A percentile compares a stretch with the other conserved stretches of the same genome.
Evolutionary conservation across 371 early-diverging fungal genomes (phyloP).

Genomic region (Haplosporangium sp.): DNA sequence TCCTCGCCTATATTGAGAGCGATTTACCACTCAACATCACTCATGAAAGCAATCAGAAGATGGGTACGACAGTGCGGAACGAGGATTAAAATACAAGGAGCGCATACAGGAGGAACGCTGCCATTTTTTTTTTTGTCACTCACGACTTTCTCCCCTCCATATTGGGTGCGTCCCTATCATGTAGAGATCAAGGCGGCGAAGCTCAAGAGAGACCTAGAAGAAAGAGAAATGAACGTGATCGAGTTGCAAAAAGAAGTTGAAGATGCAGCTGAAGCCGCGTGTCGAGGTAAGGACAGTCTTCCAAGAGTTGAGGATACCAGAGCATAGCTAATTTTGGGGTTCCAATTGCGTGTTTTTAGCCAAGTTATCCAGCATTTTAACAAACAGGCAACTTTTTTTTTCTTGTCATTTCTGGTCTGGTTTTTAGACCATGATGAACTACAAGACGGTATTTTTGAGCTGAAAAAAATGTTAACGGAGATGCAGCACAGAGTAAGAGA

Average conservation of each 20-base stretch:
- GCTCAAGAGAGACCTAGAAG: slow-evolving; percentile 8
- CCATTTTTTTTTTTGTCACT: too few relatives aligned
- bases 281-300: slow-evolving; percentile 19
- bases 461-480: slow-evolving; percentile 7
- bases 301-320: neutral
- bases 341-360: too few relatives aligned
- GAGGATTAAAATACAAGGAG: too few relatives aligned
- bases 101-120: too few relatives aligned
- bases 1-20: slow-evolving; percentile 58
- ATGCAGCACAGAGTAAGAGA: slow-evolving; percentile 5
- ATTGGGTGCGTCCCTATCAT: too few relatives aligned
- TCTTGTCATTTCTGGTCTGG: too few relatives aligned
- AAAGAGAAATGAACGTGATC: slow-evolving; percentile 23
- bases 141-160: too few relatives aligned
- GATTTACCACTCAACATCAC: slow-evolving; percentile 56
- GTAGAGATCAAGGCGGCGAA: slow-evolving; percentile 19
- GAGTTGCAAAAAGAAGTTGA: slow-evolving; percentile 28
- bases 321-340: too few relatives aligned
- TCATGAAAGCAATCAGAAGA: slow-evolving; percentile 43
- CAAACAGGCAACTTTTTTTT: neutral
- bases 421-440: slow-evolving; percentile 24
- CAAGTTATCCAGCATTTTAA: too few relatives aligned
- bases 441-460: slow-evolving; percentile 12
- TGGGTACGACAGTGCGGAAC: slow-evolving; percentile 48
- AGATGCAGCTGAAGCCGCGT: slow-evolving; percentile 37